Evolutionary conservation across 495 filamentous ascomycete species (phyloP).

Genomic region (Aspergillus saccharolyticus): DNA sequence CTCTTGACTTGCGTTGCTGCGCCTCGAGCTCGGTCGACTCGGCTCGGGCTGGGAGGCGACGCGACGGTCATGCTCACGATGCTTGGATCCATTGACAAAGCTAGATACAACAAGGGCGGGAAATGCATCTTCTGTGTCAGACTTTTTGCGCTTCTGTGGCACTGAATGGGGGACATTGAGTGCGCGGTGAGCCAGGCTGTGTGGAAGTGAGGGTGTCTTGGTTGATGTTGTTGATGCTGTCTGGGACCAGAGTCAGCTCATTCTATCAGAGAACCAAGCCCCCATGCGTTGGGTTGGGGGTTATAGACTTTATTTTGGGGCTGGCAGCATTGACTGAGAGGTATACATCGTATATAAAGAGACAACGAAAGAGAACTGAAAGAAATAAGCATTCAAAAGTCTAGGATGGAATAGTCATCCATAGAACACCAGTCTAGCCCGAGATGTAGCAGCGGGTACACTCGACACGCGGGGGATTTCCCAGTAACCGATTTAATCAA

Average conservation of each 20-base stretch:
- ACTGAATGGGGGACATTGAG: constrained; percentile 8
- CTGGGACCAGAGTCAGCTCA: background rate
- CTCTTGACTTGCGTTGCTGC: background rate
- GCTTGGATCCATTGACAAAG: background rate
- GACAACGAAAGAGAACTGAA: background rate
- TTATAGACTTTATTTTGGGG: background rate
- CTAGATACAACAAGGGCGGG: background rate
- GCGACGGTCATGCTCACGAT: background rate
- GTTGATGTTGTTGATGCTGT: background rate
- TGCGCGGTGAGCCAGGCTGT: constrained; percentile 6
- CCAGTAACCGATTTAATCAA: background rate
- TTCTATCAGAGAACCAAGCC: background rate
- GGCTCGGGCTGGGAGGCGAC: background rate
- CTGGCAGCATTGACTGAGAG: too few species aligned
- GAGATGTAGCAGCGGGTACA: background rate
- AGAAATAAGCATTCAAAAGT: background rate
- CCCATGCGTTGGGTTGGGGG: background rate
- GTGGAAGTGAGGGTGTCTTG: background rate
- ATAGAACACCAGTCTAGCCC: too few species aligned
- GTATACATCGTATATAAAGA: background rate
- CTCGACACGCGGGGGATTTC: too few species aligned
- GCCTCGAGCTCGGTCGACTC: background rate
- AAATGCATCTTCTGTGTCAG: background rate
- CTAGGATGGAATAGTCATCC: background rate
- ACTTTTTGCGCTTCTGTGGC: background rate